These are phyloP conservation scores for Candida vaughaniae DNA, from an alignment of 805 yeast species.

Conservation along the genomic window DNA sequence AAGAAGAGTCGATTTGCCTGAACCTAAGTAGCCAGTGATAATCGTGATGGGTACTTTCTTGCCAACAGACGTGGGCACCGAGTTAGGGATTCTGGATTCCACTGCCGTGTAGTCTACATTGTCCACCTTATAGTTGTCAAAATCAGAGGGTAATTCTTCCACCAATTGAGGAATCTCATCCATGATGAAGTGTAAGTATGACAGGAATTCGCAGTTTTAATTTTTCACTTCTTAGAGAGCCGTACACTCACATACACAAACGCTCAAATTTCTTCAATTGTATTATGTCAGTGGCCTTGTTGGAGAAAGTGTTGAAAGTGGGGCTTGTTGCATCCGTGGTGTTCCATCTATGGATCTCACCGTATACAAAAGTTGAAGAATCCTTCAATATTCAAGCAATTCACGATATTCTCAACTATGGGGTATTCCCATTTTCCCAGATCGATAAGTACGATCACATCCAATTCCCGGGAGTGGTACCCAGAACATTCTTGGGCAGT, in stretches of 20 bases:
- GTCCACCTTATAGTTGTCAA: conserved; percentile 8
- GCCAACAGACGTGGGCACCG: conserved; percentile 9
- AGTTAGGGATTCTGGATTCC: conserved; percentile 4
- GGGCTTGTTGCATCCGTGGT: conserved; percentile 45
- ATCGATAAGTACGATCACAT: conserved; percentile 64
- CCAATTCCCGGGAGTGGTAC: conserved; percentile 85
- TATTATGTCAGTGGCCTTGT: neutral
- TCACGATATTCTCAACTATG: conserved; percentile 73
- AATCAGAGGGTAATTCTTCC: conserved; percentile 12
- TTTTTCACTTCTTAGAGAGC: neutral
- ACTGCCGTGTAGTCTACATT: conserved; percentile 12
- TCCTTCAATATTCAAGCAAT: conserved; percentile 89
- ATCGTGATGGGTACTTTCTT: conserved; percentile 84
- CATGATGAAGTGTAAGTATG: neutral
- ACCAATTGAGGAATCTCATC: conserved; percentile 15
- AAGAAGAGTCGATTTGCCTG: conserved; percentile 88
- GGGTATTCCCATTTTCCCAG: conserved; percentile 34
- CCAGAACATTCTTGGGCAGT: conserved; percentile 80
- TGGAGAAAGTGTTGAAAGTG: conserved; percentile 3
- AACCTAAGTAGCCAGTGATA: conserved; percentile 91
- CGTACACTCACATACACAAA: too few relatives aligned
- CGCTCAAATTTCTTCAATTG: too few relatives aligned
- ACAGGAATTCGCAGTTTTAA: neutral
- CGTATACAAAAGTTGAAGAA: conserved; percentile 91
- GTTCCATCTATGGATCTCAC: conserved; percentile 57